Conservation (phyloP, 2,329 filamentous ascomycete species). For the Neofusicoccum laricinum region DNA sequence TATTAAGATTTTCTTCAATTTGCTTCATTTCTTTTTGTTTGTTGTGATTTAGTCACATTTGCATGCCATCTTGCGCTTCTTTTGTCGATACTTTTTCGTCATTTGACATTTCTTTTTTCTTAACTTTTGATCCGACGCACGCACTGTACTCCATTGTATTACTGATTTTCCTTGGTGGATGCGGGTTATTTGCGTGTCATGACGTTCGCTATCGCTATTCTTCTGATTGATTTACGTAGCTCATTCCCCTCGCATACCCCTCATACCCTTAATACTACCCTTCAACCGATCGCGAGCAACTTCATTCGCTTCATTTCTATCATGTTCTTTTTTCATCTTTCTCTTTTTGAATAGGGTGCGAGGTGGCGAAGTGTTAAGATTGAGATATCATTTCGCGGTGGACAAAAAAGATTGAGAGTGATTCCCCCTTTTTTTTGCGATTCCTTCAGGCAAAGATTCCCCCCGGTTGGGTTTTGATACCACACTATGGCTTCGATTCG, state of each 20-base stretch:
- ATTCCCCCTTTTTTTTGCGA: slow-evolving; percentile 12
- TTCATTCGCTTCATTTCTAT: slow-evolving; percentile 8
- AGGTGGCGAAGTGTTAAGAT: slow-evolving; percentile 7
- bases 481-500: slow-evolving; percentile 11
- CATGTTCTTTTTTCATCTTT: neutral
- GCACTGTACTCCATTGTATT: slow-evolving; percentile 16
- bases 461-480: slow-evolving; percentile 15
- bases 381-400: slow-evolving; percentile 10
- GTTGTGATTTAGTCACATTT: slow-evolving; percentile 10
- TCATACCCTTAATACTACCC: slow-evolving; percentile 14
- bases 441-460: slow-evolving; percentile 15
- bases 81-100: slow-evolving; percentile 12
- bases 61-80: slow-evolving; percentile 12
- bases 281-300: slow-evolving; percentile 8
- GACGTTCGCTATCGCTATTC: slow-evolving; percentile 14
- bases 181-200: slow-evolving; percentile 17
- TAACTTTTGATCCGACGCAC: slow-evolving; percentile 7
- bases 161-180: slow-evolving; percentile 15
- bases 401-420: slow-evolving; percentile 12
- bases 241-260: slow-evolving; percentile 7
- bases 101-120: slow-evolving; percentile 9
- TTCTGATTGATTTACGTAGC: slow-evolving; percentile 9
- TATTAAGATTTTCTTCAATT: neutral
- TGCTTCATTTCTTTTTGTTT: slow-evolving; percentile 14
- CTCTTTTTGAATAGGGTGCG: slow-evolving; percentile 8